Base-by-base conservation (phyloP, 176 grass and related monocot genomes). In the Cenchrus purpureus region DNA sequence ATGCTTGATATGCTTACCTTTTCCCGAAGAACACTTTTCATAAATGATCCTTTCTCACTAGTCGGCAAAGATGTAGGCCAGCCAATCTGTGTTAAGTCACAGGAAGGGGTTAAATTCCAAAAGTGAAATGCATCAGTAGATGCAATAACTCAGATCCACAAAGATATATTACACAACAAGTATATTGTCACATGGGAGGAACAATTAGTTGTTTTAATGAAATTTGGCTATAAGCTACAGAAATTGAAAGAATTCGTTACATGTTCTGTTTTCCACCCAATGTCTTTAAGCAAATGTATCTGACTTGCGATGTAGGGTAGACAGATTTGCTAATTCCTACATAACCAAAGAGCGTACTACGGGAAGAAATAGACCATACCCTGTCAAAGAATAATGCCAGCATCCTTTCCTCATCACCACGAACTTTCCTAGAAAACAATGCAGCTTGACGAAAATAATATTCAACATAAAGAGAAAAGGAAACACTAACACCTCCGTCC, bases 31-130 rank as follows among this genome's bases (percentile, higher is more conserved):
- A 95, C 87, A 61, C 87, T 90, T 95, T 93, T 98, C 68, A 89
- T 77, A 76, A 98, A 98, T 86, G 91, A 79, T 74, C 91, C 91
- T 89, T 98, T 98, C 89, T 98, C 96, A 43, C 83, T 92, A 81
- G 96, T 98, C 51, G 96, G 96, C 73, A 98, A 85, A 64, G 93
- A 98, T 42, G 96, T 86, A 87, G 96, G 96, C 96, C 96, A 98
- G 63, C 96, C 96, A 91, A 98, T 92, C 96, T 98, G 83, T 74
- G 72, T 66, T 64, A 77, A 78, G 22, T 50, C 67, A 83, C 16
- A 73, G 51, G 68, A 57, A 88, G 3, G 45, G 70, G 31, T 65
- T 56, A 78, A 83, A 6, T 29, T 71, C 32, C 1, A n/a, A 71
- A 42, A 12, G 11, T 52, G 15, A 7, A 53, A 77, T 71, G 7